phyloP scores from a whole-genome alignment of 2,329 filamentous ascomycete genomes.

The Microdochium paspali region DNA sequence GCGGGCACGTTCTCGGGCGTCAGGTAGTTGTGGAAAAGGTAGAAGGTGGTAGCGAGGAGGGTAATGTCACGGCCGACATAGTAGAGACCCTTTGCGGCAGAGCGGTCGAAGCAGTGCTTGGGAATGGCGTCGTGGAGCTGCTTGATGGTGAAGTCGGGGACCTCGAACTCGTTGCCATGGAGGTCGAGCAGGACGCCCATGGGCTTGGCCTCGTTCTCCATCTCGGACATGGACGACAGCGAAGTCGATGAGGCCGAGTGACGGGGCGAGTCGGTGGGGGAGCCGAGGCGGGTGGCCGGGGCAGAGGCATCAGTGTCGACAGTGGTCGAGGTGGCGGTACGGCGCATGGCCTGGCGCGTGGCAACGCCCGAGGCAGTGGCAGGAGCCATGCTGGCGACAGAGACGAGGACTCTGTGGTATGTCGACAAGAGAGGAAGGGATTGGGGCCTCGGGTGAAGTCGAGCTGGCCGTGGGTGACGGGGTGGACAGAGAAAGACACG shows the following conservation, averaged over 20 bases:
- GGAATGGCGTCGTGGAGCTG: slow-evolving; percentile 95
- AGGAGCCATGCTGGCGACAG: slow-evolving; percentile 33
- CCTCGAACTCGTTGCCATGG: slow-evolving; percentile 87
- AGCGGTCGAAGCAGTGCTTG: slow-evolving; percentile 92
- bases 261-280: slow-evolving; percentile 50
- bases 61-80: slow-evolving; percentile 80
- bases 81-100: slow-evolving; percentile 59
- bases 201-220: slow-evolving; percentile 32
- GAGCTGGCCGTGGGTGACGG: too few relatives aligned
- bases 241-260: slow-evolving; percentile 76
- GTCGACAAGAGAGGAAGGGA: not conserved
- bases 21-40: slow-evolving; percentile 79
- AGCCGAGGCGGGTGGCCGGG: slow-evolving; percentile 47
- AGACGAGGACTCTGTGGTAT: not conserved
- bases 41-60: slow-evolving; percentile 68
- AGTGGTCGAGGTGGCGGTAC: slow-evolving; percentile 32
- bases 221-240: slow-evolving; percentile 77
- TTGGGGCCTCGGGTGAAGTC: too few relatives aligned
- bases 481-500: too few relatives aligned
- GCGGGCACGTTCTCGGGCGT: slow-evolving; percentile 77
- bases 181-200: slow-evolving; percentile 71
- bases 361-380: slow-evolving; percentile 28
- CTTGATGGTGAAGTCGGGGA: slow-evolving; percentile 96
- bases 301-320: slow-evolving; percentile 33
- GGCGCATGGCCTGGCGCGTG: slow-evolving; percentile 33